These are phyloP conservation scores for Glaciozyma martinii DNA, from an alignment of 768 basidiomycete genomes.

Conservation along the genomic window DNA sequence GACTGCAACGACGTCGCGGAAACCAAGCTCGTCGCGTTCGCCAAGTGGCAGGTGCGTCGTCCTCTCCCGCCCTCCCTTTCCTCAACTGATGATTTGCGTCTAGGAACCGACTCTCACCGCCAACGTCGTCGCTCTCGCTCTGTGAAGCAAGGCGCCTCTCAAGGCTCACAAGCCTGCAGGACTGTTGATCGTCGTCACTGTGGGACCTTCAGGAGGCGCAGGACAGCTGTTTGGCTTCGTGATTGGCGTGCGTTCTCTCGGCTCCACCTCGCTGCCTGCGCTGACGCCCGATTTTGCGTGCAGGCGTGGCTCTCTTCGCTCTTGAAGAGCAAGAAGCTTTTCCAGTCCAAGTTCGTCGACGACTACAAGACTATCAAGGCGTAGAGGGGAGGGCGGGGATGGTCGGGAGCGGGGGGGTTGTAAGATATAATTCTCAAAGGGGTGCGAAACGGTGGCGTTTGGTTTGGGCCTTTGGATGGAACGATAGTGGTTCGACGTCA, in stretches of 20 bases:
- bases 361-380: background rate
- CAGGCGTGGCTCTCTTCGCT: background rate
- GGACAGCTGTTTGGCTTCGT: slow-evolving; percentile 17
- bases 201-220: slow-evolving; percentile 17
- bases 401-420: no score
- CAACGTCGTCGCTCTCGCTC: slow-evolving; percentile 12
- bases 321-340: background rate
- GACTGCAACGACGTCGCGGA: slow-evolving; percentile 12
- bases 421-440: no score
- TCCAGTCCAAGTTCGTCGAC: background rate
- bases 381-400: background rate
- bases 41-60: background rate
- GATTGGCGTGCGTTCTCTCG: slow-evolving; percentile 5
- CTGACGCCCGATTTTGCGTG: no score
- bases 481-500: no score
- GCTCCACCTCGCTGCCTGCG: no score
- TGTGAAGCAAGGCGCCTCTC: background rate
- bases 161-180: slow-evolving; percentile 11
- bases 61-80: background rate
- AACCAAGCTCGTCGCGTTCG: background rate
- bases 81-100: background rate
- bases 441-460: no score
- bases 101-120: background rate
- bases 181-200: slow-evolving; percentile 7
- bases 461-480: no score